Conservation (phyloP, 306 rosid species). For the Gastrolobium villosum region DNA sequence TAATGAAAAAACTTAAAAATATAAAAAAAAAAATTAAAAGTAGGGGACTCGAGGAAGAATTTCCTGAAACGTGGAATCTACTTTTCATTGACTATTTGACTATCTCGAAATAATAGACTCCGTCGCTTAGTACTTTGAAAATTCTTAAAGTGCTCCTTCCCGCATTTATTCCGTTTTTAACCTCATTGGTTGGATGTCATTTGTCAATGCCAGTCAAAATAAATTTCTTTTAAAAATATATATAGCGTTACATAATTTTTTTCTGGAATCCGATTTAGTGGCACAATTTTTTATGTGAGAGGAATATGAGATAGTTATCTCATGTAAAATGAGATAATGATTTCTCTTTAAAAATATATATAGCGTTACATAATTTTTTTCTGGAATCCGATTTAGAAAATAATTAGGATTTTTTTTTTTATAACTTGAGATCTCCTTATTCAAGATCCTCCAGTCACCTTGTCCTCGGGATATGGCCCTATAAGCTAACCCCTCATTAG, state of each 20-base stretch:
- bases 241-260: neutral
- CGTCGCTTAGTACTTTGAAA: neutral
- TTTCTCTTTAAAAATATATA: too few species aligned
- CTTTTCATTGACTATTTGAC: conserved; percentile 25
- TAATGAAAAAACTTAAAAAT: neutral
- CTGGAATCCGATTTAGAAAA: neutral
- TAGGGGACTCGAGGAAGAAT: neutral
- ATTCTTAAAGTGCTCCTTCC: neutral
- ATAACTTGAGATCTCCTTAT: too few species aligned
- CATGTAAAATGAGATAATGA: too few species aligned
- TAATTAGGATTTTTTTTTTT: too few species aligned
- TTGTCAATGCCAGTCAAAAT: neutral
- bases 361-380: neutral
- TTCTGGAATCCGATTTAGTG: neutral
- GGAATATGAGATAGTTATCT: too few species aligned
- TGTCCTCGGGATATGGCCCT: too few species aligned
- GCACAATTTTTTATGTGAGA: too few species aligned
- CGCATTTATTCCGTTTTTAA: conserved; percentile 14
- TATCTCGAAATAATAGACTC: neutral
- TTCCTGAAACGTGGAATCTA: conserved; percentile 25
- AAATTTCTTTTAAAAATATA: neutral
- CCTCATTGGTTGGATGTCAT: neutral
- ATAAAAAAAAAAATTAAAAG: neutral
- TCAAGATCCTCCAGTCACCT: too few species aligned
- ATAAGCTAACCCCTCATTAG: too few species aligned